Evolutionary conservation across 2,329 filamentous ascomycete genomes (phyloP).

Genomic region (Ceratocystis lukuohia): DNA sequence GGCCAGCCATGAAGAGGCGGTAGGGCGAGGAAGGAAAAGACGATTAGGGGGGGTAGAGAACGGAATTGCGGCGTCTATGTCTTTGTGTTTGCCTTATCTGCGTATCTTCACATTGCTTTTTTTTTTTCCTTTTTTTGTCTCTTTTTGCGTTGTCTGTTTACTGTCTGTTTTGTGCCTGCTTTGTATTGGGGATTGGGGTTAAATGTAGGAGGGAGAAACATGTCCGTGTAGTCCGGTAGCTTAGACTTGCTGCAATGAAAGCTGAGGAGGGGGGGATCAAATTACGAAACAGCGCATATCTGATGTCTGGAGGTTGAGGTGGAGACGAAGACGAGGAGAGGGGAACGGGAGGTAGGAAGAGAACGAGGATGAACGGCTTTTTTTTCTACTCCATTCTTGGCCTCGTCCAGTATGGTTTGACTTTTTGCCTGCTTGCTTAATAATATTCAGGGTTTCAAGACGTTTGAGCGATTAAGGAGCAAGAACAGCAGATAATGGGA

Average conservation of each 20-base stretch:
- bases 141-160: neutral
- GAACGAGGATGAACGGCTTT: no score
- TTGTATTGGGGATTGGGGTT: neutral
- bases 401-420: no score
- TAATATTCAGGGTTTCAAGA: neutral
- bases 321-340: no score
- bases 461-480: neutral
- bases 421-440: neutral
- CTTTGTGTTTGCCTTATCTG: neutral
- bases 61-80: neutral
- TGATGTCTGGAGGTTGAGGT: no score
- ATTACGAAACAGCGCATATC: no score
- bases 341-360: no score
- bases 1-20: conserved; percentile 47
- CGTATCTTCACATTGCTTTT: conserved; percentile 9
- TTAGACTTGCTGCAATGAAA: no score
- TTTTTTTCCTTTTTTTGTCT: neutral
- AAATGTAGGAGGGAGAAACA: no score
- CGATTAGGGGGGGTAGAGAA: neutral
- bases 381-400: no score
- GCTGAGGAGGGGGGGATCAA: no score
- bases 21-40: conserved; percentile 25
- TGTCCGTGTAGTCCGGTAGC: no score
- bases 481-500: neutral
- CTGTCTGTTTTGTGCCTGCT: conserved; percentile 3